Conservation (phyloP, 495 filamentous ascomycete species). For the Mycothermus thermophilus region DNA sequence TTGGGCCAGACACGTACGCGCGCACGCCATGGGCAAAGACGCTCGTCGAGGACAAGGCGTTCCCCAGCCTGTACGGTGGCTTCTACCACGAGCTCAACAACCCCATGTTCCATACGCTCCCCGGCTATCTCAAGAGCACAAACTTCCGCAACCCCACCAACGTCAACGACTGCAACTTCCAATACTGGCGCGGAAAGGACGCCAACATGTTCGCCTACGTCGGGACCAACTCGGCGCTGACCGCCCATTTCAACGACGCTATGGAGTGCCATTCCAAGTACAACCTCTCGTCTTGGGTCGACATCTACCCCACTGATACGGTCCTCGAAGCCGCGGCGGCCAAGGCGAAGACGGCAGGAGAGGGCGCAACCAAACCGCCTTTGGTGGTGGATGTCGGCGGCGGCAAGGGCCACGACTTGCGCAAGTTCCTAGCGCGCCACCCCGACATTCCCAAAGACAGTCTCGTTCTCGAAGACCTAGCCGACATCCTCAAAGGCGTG, state of each 20-base stretch:
- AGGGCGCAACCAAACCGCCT: conserved; percentile 15
- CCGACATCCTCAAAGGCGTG: conserved; percentile 21
- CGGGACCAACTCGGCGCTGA: conserved; percentile 7
- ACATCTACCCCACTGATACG: conserved; percentile 10
- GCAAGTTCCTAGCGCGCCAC: conserved; percentile 21
- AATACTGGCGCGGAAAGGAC: conserved; percentile 8
- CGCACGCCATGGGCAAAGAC: conserved; percentile 6
- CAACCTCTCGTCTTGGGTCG: conserved; percentile 15
- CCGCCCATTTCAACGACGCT: conserved; percentile 10
- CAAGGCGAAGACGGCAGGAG: no score
- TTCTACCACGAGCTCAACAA: conserved; percentile 5
- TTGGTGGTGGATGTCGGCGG: conserved; percentile 37
- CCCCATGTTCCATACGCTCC: conserved; percentile 7
- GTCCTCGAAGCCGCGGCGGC: conserved; percentile 2
- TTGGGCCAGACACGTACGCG: conserved; percentile 2
- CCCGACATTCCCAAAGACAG: conserved; percentile 19
- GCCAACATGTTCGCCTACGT: conserved; percentile 13
- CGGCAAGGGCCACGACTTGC: conserved; percentile 30
- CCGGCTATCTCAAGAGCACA: conserved; percentile 10
- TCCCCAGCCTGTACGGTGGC: conserved; percentile 3
- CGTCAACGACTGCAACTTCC: conserved; percentile 9
- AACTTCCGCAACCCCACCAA: conserved; percentile 15
- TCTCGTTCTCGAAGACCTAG: conserved; percentile 34
- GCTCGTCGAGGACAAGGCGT: conserved; percentile 2
- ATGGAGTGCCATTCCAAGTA: conserved; percentile 18